These are phyloP conservation scores for Colletotrichum sp. DNA, from an alignment of 2,329 filamentous ascomycete species.

Conservation along the genomic window DNA sequence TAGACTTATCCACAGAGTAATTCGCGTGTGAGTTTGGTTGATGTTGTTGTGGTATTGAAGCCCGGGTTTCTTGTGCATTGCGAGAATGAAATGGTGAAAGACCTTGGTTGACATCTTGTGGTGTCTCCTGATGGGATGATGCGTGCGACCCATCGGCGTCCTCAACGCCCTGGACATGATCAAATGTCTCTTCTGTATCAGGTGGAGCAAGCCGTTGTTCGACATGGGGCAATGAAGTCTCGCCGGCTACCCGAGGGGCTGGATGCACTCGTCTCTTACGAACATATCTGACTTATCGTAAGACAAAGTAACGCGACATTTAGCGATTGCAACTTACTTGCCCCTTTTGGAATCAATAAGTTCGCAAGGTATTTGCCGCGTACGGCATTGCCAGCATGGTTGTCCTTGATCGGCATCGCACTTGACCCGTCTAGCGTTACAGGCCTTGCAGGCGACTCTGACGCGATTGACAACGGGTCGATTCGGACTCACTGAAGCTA, in stretches of 20 bases:
- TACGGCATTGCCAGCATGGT: slow-evolving; percentile 13
- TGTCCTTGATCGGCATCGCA: not conserved
- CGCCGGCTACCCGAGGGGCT: not conserved
- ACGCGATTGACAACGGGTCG: slow-evolving; percentile 9
- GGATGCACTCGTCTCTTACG: not conserved
- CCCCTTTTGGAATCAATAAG: slow-evolving; percentile 3
- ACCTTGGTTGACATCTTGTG: not conserved
- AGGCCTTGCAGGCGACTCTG: slow-evolving; percentile 21
- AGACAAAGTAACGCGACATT: not conserved
- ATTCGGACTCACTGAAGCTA: not conserved
- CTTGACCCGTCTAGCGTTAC: slow-evolving; percentile 5
- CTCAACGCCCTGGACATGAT: not conserved
- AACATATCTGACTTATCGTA: not conserved
- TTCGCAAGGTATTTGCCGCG: not conserved
- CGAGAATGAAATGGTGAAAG: not conserved
- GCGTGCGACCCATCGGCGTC: not conserved
- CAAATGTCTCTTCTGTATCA: not conserved
- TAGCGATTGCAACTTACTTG: not conserved
- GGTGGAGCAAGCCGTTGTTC: accelerated
- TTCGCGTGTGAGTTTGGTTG: not conserved
- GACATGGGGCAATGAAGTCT: not conserved
- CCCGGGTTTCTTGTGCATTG: not conserved
- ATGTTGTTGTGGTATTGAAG: not conserved
- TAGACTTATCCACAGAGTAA: not conserved
- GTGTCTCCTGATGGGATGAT: not conserved